phyloP scores from a whole-genome alignment of 1,284 basidiomycete species.

The Sanghuangporus baumii region DNA sequence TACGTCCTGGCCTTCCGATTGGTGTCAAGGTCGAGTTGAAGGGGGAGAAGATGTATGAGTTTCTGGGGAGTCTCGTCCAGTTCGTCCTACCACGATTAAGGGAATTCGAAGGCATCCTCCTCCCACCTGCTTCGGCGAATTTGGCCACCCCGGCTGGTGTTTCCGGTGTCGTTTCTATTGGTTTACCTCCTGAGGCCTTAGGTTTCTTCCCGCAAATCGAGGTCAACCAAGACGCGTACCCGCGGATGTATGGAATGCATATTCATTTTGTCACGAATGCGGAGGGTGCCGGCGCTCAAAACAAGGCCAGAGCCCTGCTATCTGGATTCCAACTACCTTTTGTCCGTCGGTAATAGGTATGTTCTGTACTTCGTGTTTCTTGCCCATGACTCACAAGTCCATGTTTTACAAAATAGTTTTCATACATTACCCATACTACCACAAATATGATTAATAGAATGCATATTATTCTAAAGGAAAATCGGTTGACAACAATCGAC shows the following conservation, averaged over 20 bases:
- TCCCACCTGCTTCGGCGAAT: conserved; percentile 61
- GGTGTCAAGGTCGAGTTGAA: conserved; percentile 88
- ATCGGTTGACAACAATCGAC: conserved; percentile 1
- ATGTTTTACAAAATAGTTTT: conserved; percentile 4
- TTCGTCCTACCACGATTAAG: conserved; percentile 92
- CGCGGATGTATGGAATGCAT: conserved; percentile 81
- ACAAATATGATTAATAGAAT: conserved; percentile 5
- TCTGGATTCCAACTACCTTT: conserved; percentile 92
- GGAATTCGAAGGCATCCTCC: conserved; percentile 80
- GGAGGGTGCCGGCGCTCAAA: conserved; percentile 78
- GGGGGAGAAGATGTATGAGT: conserved; percentile 92
- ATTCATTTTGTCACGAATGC: conserved; percentile 89
- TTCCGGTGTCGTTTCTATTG: conserved; percentile 85
- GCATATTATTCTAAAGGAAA: not conserved
- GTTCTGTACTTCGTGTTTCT: not conserved
- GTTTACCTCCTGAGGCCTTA: conserved; percentile 81
- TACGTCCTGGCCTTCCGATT: conserved; percentile 78
- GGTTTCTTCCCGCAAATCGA: conserved; percentile 93
- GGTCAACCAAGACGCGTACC: conserved; percentile 86
- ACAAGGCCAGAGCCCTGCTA: conserved; percentile 76
- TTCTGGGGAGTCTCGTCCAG: conserved; percentile 83
- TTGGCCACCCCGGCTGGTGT: conserved; percentile 70
- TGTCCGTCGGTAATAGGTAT: conserved; percentile 16
- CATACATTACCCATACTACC: conserved; percentile 6
- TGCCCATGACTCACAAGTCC: not conserved